These are phyloP conservation scores for Schwanniomyces vanrijiae DNA, from an alignment of 805 yeast genomes.

Conservation along the genomic window DNA sequence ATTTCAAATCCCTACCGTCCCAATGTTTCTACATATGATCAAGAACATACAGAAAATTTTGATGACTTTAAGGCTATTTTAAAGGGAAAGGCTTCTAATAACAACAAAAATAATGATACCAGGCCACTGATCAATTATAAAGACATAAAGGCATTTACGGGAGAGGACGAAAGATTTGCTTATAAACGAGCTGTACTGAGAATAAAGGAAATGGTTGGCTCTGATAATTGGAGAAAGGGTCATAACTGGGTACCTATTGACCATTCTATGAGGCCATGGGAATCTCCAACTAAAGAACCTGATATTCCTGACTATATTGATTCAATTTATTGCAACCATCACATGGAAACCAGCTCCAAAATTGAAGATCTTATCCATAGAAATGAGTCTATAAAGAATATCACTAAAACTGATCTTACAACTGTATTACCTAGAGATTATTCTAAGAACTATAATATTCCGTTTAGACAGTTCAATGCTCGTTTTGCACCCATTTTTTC, in stretches of 20 bases:
- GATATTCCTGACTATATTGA: neutral
- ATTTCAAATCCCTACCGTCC: conserved; percentile 67
- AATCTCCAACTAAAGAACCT: conserved; percentile 1
- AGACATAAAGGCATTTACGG: conserved; percentile 59
- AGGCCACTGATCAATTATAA: conserved; percentile 31
- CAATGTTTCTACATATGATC: conserved; percentile 62
- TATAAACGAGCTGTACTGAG: conserved; percentile 70
- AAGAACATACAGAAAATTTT: conserved; percentile 32
- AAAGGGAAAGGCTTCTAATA: conserved; percentile 1
- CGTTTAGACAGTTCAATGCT: conserved; percentile 22
- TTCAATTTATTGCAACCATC: neutral
- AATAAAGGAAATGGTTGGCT: conserved; percentile 57
- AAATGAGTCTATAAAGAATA: conserved; percentile 8
- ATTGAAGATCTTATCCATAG: conserved; percentile 9
- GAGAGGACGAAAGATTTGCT: conserved; percentile 77
- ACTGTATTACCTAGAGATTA: conserved; percentile 23
- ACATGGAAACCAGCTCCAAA: conserved; percentile 3
- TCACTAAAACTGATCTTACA: conserved; percentile 7
- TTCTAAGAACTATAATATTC: conserved; percentile 16
- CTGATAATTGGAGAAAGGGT: conserved; percentile 48
- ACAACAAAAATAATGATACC: conserved; percentile 4
- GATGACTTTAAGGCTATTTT: conserved; percentile 38
- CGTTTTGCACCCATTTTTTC: conserved; percentile 22
- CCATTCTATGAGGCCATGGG: conserved; percentile 59
- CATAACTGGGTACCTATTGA: conserved; percentile 59